A percentile compares a stretch with the other conserved stretches of the same genome.
Evolutionary conservation across 179 eudicot genomes (phyloP).

Genomic region (Spergularia azorica): DNA sequence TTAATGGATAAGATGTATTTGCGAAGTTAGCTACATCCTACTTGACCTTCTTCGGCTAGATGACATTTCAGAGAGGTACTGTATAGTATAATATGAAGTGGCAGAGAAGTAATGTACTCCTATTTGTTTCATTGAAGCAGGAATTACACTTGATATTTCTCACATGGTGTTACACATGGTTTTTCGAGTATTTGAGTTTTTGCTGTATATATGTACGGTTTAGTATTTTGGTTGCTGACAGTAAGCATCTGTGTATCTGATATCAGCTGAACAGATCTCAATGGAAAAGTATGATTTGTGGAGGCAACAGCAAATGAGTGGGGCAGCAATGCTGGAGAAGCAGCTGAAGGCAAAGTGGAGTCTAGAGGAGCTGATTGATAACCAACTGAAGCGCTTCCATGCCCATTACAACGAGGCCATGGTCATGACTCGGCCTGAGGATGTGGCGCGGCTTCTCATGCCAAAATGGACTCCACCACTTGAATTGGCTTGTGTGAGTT

Average conservation of each 20-base stretch:
- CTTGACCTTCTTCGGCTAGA: too few relatives aligned
- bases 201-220: too few relatives aligned
- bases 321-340: conserved; percentile 69
- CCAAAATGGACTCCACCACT: conserved; percentile 70
- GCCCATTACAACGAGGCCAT: conserved; percentile 50
- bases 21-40: too few relatives aligned
- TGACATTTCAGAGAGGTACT: too few relatives aligned
- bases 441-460: conserved; percentile 62
- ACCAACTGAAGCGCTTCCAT: conserved; percentile 59
- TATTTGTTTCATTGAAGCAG: too few relatives aligned
- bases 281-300: conserved; percentile 46
- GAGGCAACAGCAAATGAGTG: conserved; percentile 66
- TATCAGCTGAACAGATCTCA: conserved; percentile 48
- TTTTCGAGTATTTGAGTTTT: too few relatives aligned
- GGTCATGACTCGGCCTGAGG: conserved; percentile 53
- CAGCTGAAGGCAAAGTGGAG: conserved; percentile 70
- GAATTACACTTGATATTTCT: too few relatives aligned
- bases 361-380: conserved; percentile 65
- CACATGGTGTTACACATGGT: too few relatives aligned
- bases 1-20: too few relatives aligned
- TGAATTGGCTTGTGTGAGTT: conserved; percentile 62
- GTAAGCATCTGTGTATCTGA: background rate
- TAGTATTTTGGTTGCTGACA: background rate
- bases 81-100: too few relatives aligned
- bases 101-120: too few relatives aligned